These are phyloP conservation scores for Fimicolochytrium jonesii DNA, from an alignment of 192 early-diverging fungal genomes.

Conservation along the genomic window DNA sequence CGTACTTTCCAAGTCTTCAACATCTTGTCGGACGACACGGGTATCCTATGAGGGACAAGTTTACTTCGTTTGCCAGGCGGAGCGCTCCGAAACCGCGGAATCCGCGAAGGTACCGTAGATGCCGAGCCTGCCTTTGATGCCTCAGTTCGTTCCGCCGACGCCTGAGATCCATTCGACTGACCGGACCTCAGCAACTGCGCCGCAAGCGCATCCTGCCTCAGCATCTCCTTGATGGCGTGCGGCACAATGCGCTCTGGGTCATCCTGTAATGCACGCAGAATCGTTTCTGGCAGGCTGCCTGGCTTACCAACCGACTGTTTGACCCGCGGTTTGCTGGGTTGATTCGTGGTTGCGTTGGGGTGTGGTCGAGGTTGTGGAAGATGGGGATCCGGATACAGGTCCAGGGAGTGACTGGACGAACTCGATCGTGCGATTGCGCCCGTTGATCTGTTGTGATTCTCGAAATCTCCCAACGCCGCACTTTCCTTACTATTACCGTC, in stretches of 20 bases:
- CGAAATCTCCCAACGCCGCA: too few species aligned
- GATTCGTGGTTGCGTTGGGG: too few species aligned
- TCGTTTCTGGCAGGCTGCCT: too few species aligned
- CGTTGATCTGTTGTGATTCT: too few species aligned
- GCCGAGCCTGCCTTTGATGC: not conserved
- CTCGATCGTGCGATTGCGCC: too few species aligned
- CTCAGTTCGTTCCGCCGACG: not conserved
- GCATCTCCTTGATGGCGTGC: not conserved
- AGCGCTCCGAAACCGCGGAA: not conserved
- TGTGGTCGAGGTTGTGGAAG: too few species aligned
- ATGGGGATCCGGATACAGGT: too few species aligned
- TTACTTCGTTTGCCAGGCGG: not conserved
- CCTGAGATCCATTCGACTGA: not conserved
- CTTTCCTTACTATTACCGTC: too few species aligned
- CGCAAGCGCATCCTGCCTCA: conserved; percentile 1
- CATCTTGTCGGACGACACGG: not conserved
- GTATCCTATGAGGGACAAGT: not conserved
- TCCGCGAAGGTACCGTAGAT: not conserved
- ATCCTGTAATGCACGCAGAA: too few species aligned
- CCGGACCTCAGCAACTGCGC: not conserved
- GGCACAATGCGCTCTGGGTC: not conserved
- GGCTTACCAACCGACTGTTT: too few species aligned
- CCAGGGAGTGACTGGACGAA: too few species aligned
- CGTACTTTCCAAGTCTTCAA: not conserved
- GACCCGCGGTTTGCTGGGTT: too few species aligned